Conservation (phyloP, 2,329 filamentous ascomycete genomes). For the Blumeriella jaapii region DNA sequence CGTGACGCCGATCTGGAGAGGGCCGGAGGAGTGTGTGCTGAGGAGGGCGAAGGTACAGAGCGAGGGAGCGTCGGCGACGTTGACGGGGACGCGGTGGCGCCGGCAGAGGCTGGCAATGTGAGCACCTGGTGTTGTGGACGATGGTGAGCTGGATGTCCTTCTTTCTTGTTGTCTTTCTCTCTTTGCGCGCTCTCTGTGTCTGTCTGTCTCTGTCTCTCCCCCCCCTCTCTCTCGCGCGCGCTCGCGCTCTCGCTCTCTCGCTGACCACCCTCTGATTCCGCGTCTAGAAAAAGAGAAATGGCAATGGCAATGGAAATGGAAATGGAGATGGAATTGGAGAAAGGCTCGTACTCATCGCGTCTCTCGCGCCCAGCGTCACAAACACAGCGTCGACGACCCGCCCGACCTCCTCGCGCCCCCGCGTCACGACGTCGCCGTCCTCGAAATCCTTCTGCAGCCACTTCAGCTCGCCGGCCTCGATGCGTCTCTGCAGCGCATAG, state of each 20-base stretch:
- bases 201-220: too few relatives aligned
- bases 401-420: constrained; percentile 73
- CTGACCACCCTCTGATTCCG: too few relatives aligned
- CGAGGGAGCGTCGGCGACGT: constrained; percentile 76
- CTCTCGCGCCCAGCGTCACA: constrained; percentile 52
- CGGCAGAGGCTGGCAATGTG: constrained; percentile 67
- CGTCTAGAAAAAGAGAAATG: too few relatives aligned
- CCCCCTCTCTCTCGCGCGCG: too few relatives aligned
- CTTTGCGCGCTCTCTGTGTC: too few relatives aligned
- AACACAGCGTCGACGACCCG: constrained; percentile 84
- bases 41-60: constrained; percentile 86
- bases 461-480: constrained; percentile 53
- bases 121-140: constrained; percentile 33
- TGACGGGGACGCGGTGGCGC: constrained; percentile 76
- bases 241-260: too few relatives aligned
- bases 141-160: constrained; percentile 6
- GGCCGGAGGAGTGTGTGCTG: constrained; percentile 80
- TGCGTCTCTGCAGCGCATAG: constrained; percentile 45
- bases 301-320: too few relatives aligned
- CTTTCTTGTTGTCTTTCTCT: neutral
- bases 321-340: neutral
- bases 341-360: constrained; percentile 29
- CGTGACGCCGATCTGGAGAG: constrained; percentile 88
- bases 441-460: constrained; percentile 58
- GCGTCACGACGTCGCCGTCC: constrained; percentile 57